Percentiles rank a stretch among this genome's conserved stretches.
Evolutionary conservation across 2,329 filamentous ascomycete genomes (phyloP).

Genomic region (Kalmusia sp.): DNA sequence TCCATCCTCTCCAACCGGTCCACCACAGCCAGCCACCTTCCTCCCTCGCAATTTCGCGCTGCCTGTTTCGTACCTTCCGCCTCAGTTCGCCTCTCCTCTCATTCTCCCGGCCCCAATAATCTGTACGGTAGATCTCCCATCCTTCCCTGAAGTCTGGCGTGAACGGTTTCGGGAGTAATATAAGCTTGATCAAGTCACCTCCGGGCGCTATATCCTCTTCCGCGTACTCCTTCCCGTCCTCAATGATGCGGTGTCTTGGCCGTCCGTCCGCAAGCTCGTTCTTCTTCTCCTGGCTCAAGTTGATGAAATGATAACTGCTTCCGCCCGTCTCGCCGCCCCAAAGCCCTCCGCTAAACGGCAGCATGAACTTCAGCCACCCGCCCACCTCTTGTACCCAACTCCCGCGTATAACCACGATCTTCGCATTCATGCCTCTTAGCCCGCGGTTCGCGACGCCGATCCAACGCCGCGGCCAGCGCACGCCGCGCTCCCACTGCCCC

Average conservation of each 20-base stretch:
- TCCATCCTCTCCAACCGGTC: slow-evolving; percentile 72
- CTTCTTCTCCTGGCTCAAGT: slow-evolving; percentile 57
- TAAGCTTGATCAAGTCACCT: slow-evolving; percentile 88
- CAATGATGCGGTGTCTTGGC: slow-evolving; percentile 51
- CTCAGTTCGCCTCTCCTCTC: slow-evolving; percentile 80
- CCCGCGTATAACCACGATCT: slow-evolving; percentile 86
- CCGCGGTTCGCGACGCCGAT: slow-evolving; percentile 88
- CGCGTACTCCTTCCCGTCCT: slow-evolving; percentile 67
- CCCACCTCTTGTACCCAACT: slow-evolving; percentile 81
- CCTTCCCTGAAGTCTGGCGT: slow-evolving; percentile 94
- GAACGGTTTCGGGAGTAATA: slow-evolving; percentile 93
- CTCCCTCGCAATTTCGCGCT: slow-evolving; percentile 71
- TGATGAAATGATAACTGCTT: slow-evolving; percentile 79
- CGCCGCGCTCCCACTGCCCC: slow-evolving; percentile 93
- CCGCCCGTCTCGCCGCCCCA: slow-evolving; percentile 59
- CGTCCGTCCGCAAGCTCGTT: slow-evolving; percentile 31
- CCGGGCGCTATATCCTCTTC: slow-evolving; percentile 92
- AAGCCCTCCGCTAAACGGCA: slow-evolving; percentile 67
- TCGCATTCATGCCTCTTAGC: slow-evolving; percentile 90
- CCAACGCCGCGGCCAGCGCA: slow-evolving; percentile 93
- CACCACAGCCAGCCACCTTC: slow-evolving; percentile 84
- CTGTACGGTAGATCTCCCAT: slow-evolving; percentile 91
- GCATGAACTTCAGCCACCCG: slow-evolving; percentile 75
- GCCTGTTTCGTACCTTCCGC: slow-evolving; percentile 71
- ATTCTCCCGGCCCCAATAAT: slow-evolving; percentile 98